Base-by-base conservation (phyloP, 169 alveolate genomes). In the Plasmodium relictum region DNA sequence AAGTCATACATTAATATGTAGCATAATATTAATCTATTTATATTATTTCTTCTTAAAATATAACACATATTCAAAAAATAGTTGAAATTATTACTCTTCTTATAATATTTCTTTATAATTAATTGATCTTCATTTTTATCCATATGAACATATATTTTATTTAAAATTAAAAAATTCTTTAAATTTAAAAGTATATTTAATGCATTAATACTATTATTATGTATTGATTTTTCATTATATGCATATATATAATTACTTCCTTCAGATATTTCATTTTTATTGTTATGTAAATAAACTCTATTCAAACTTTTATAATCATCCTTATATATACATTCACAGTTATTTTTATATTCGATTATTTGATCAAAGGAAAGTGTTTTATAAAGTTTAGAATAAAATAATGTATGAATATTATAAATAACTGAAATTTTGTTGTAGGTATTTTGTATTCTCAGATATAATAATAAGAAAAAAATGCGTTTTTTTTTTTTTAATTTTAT, bases 401-500 rank as follows among this genome's bases (percentile, higher is more conserved):
- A 39, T 6, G 8, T 12, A 16, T 48, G 54, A 22, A 76, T 63
- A 50, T 50, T 76, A 6, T 63, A 50, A 26, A 76, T 24, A 24
- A 76, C n/a, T 9, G 16, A 20, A 1, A 76, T 54, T 20, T 76
- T 62, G 8, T 41, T 7, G 31, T 76, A 76, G 10, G 56, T 7
- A 20, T 26, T 63, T 63, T 76, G 41, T 24, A 58, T 71, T 41
- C 68, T 76, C 3, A 56, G 9, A 20, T 63, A 68, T 63, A 76
- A 37, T 4, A 76, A 31, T 6, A 41, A n/a, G 24, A 45, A 45
- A 54, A 76, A 76, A 24, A 76, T 58, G 0, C 66, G 61, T 24
- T 56, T 70, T 31, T 62, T 76, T 50, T 76, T 76, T 54, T 63
- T 65, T 63, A 76, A 8, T 14, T 39, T 76, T 20, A 76, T 69